phyloP scores from a whole-genome alignment of 2,329 filamentous ascomycete genomes.

The Alternaria sp. region DNA sequence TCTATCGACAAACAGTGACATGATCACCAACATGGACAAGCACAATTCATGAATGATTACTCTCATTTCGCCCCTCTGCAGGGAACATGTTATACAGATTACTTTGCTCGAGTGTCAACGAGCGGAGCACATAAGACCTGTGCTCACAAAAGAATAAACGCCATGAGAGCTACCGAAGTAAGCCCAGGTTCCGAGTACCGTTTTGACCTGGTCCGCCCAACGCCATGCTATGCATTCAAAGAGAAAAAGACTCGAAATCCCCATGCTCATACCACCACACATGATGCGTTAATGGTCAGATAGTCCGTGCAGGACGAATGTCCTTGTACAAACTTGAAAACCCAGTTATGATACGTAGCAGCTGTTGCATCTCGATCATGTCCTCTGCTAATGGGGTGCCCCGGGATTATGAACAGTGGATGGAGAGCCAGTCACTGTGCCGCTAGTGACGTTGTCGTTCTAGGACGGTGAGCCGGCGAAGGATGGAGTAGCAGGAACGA shows the following conservation, averaged over 20 bases:
- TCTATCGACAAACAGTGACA: not conserved
- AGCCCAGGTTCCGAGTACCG: not conserved
- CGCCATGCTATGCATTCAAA: conserved; percentile 1
- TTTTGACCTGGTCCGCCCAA: not conserved
- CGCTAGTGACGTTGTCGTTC: not conserved
- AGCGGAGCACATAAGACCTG: not conserved
- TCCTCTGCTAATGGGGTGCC: not conserved
- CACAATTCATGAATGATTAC: not conserved
- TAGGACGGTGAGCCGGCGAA: conserved; percentile 19
- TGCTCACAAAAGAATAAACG: not conserved
- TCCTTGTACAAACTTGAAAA: not conserved
- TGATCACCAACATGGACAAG: not conserved
- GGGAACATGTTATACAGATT: not conserved
- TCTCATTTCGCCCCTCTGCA: not conserved
- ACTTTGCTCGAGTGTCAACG: not conserved
- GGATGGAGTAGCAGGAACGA: conserved; percentile 18
- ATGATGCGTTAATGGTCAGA: not conserved
- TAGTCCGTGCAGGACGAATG: not conserved
- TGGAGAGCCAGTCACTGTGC: not conserved
- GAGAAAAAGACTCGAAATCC: not conserved
- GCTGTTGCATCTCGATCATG: not conserved
- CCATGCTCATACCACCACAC: not conserved
- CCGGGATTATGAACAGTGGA: not conserved
- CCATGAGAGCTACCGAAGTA: not conserved
- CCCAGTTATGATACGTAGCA: not conserved